Conservation (phyloP, 179 eudicot genomes). For the Beta macrorhiza region DNA sequence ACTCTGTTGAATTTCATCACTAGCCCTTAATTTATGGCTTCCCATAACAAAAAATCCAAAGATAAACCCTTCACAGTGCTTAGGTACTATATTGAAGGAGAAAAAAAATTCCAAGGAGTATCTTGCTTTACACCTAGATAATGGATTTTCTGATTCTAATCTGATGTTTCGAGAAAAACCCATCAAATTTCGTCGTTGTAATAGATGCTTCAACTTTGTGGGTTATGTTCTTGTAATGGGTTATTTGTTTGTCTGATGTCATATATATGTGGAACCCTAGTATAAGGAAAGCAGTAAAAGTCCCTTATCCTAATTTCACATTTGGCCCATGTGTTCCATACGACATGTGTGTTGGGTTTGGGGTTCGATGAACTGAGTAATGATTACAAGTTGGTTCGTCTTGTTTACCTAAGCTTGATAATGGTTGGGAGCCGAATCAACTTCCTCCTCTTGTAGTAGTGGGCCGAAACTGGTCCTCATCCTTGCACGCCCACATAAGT, state of each 20-base stretch:
- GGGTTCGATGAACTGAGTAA: neutral
- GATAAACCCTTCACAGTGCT: neutral
- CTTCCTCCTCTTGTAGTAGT: no score
- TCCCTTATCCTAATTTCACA: neutral
- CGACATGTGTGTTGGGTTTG: neutral
- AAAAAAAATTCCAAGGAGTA: neutral
- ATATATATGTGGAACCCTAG: slow-evolving; percentile 5
- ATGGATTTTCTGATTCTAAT: neutral
- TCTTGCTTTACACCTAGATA: neutral
- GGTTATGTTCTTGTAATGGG: neutral
- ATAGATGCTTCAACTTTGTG: neutral
- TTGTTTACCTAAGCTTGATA: neutral
- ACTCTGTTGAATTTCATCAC: no score
- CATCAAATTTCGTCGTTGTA: neutral
- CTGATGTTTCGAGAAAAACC: neutral
- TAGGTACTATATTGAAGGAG: neutral
- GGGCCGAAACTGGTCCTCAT: no score
- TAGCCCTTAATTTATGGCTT: neutral
- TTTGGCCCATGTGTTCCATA: neutral
- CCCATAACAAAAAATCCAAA: neutral
- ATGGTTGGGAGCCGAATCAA: no score
- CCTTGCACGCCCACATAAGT: no score
- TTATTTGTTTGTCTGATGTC: neutral
- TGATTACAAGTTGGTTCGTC: neutral
- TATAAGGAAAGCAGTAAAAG: neutral